Conservation (phyloP, 1,284 basidiomycete genomes). For the Rhodotorula sp. region DNA sequence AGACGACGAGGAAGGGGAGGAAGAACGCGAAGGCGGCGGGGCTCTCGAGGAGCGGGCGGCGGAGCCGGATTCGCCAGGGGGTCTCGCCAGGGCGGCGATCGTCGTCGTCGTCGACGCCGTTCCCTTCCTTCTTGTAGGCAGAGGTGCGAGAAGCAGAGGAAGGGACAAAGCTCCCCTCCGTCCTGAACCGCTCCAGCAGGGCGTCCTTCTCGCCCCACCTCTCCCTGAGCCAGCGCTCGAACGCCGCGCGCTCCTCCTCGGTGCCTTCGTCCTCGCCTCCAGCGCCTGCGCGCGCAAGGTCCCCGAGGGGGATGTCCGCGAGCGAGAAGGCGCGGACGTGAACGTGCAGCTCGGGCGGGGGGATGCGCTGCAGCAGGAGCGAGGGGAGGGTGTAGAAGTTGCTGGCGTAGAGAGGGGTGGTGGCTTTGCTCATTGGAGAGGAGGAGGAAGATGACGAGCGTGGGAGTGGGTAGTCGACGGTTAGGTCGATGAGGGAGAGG, state of each 20-base stretch:
- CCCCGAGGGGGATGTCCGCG: conserved; percentile 34
- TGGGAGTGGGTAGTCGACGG: conserved; percentile 42
- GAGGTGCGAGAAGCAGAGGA: too few species aligned
- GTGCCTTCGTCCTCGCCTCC: conserved; percentile 58
- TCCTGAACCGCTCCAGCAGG: conserved; percentile 47
- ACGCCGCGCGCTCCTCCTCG: conserved; percentile 66
- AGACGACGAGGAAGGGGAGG: conserved; percentile 1
- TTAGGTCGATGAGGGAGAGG: conserved; percentile 61
- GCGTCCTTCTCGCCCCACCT: conserved; percentile 85
- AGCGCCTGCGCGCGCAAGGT: background rate
- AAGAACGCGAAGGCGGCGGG: conserved; percentile 17
- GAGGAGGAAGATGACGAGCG: conserved; percentile 2
- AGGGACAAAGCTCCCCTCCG: conserved; percentile 12
- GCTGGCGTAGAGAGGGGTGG: conserved; percentile 60
- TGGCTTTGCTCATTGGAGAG: too few species aligned
- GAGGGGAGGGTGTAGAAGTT: conserved; percentile 86
- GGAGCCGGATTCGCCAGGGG: conserved; percentile 14
- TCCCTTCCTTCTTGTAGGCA: background rate
- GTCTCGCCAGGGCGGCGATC: background rate
- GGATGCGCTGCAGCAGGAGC: conserved; percentile 68
- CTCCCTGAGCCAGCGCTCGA: conserved; percentile 79
- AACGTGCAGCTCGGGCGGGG: conserved; percentile 84
- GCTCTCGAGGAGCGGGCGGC: conserved; percentile 2
- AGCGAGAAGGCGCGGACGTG: conserved; percentile 79
- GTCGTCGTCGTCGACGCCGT: conserved; percentile 14